Evolutionary conservation across 1,284 basidiomycete genomes (phyloP).

Genomic region (Cutaneotrichosporon cavernicola): DNA sequence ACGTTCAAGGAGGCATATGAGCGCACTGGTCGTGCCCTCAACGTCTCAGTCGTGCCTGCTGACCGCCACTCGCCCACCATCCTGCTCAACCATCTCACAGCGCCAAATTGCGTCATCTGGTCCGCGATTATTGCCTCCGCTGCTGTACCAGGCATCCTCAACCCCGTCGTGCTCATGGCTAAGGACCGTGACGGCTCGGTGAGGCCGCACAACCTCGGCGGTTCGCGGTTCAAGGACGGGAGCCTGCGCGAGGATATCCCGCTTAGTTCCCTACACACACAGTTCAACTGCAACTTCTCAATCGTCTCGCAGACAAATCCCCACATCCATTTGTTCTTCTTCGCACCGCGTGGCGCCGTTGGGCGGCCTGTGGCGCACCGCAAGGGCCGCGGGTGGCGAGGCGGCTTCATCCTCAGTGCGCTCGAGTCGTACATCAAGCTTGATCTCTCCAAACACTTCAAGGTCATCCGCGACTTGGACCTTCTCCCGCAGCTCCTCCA

Average conservation of each 20-base stretch:
- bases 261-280: slow-evolving; percentile 84
- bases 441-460: slow-evolving; percentile 88
- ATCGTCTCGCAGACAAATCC: slow-evolving; percentile 94
- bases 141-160: slow-evolving; percentile 53
- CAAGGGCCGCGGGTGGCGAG: slow-evolving; percentile 67
- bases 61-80: slow-evolving; percentile 97
- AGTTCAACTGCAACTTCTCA: slow-evolving; percentile 93
- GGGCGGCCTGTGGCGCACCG: slow-evolving; percentile 56
- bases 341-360: slow-evolving; percentile 87
- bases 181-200: slow-evolving; percentile 80
- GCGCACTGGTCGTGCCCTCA: slow-evolving; percentile 83
- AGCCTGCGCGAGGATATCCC: slow-evolving; percentile 91
- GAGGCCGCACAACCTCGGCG: slow-evolving; percentile 90
- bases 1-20: slow-evolving; percentile 96
- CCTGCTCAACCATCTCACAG: slow-evolving; percentile 90
- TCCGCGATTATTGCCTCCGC: slow-evolving; percentile 55
- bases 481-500: slow-evolving; percentile 81
- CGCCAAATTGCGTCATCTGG: slow-evolving; percentile 75
- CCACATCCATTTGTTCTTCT: slow-evolving; percentile 98
- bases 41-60: slow-evolving; percentile 91
- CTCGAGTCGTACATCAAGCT: slow-evolving; percentile 91
- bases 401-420: slow-evolving; percentile 89
- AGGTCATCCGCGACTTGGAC: slow-evolving; percentile 89
- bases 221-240: slow-evolving; percentile 84
- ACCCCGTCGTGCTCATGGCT: slow-evolving; percentile 77